phyloP scores from a whole-genome alignment of 2,329 filamentous ascomycete genomes.

The Neofusicoccum laricinum region DNA sequence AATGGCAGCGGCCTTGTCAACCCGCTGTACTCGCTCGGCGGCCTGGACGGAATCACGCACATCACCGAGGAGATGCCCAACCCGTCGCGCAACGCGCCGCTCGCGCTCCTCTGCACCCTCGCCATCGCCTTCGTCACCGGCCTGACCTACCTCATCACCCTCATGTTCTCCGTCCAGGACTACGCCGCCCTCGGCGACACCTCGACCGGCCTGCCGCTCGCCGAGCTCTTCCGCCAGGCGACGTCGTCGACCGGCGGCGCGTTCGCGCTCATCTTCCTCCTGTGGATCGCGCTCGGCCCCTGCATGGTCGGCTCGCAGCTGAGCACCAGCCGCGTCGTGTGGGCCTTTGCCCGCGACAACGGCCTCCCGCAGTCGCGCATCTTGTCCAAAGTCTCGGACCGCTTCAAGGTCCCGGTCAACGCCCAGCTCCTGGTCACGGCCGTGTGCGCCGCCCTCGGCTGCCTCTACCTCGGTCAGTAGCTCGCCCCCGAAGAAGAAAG shows the following conservation, averaged over 20 bases:
- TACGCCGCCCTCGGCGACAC: conserved; percentile 42
- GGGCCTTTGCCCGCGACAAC: conserved; percentile 46
- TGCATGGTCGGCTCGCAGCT: conserved; percentile 40
- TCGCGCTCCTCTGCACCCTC: conserved; percentile 44
- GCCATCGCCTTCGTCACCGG: conserved; percentile 51
- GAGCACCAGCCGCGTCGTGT: conserved; percentile 34
- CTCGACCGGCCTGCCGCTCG: conserved; percentile 43
- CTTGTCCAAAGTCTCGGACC: neutral
- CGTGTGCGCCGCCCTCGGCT: conserved; percentile 18
- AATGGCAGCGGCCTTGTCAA: conserved; percentile 12
- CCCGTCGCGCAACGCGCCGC: conserved; percentile 38
- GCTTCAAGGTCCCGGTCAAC: conserved; percentile 17
- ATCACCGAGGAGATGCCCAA: conserved; percentile 17
- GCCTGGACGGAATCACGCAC: conserved; percentile 17
- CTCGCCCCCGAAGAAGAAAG: no score
- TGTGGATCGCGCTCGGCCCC: conserved; percentile 44
- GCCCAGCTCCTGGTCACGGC: conserved; percentile 18
- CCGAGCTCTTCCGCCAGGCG: conserved; percentile 48
- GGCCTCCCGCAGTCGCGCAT: neutral
- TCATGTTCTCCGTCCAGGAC: conserved; percentile 54
- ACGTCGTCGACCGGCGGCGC: conserved; percentile 41
- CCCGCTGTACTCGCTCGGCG: conserved; percentile 15
- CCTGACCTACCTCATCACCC: conserved; percentile 48
- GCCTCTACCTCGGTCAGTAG: conserved; percentile 19
- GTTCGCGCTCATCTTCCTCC: conserved; percentile 42